phyloP scores from a whole-genome alignment of 352 stramenopile species.

The Phytopythium oedochilum region DNA sequence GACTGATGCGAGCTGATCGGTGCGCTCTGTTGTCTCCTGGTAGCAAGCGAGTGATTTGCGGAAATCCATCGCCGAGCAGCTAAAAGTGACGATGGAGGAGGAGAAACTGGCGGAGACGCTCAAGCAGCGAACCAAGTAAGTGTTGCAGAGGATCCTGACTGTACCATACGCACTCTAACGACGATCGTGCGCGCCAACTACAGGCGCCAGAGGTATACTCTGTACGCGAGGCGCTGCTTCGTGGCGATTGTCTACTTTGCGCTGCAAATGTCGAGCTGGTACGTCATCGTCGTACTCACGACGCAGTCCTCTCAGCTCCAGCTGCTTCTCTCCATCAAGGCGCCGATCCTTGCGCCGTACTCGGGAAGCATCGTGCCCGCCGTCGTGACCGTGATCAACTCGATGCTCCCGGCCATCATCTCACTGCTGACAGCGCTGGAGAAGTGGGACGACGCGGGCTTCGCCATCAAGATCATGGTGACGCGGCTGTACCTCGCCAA shows the following conservation, averaged over 20 bases:
- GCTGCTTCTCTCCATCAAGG: constrained; percentile 29
- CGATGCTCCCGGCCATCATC: constrained; percentile 56
- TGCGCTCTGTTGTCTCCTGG: background rate
- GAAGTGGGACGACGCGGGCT: constrained; percentile 73
- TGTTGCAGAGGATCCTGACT: background rate
- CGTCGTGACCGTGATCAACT: constrained; percentile 72
- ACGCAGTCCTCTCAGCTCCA: constrained; percentile 64
- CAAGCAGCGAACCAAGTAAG: constrained; percentile 41
- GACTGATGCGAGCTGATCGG: background rate
- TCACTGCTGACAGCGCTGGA: constrained; percentile 62
- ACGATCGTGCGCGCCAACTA: background rate
- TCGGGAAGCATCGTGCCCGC: constrained; percentile 62
- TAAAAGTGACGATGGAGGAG: constrained; percentile 52
- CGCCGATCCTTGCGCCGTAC: constrained; percentile 43
- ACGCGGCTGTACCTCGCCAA: constrained; percentile 80
- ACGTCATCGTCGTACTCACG: constrained; percentile 69
- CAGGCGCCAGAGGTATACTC: constrained; percentile 46
- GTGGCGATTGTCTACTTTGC: constrained; percentile 57
- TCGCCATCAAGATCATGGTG: constrained; percentile 81
- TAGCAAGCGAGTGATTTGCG: constrained; percentile 57
- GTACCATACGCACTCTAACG: background rate
- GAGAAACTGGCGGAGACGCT: constrained; percentile 48
- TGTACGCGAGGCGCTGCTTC: constrained; percentile 43
- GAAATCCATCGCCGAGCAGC: constrained; percentile 52
- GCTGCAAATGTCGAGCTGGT: constrained; percentile 63